Evolutionary conservation across 2,329 filamentous ascomycete genomes (phyloP), one percentile per base, ranked within the genome.

Genomic region (Xylariaceae sp.): DNA sequence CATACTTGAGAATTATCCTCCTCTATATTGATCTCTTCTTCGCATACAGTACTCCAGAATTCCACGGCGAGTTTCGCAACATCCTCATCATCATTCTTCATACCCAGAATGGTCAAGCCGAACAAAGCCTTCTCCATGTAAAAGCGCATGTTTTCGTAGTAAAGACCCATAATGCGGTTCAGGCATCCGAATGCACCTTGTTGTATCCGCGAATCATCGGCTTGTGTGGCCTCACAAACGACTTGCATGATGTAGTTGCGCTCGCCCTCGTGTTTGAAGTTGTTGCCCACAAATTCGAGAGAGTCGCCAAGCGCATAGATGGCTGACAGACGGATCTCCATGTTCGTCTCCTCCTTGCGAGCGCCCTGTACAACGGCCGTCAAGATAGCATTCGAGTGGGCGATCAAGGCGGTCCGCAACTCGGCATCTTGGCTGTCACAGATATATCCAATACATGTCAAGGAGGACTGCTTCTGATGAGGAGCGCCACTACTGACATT

Each of bases 201-300:
- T 77, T 98, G 93, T 75, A 99, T 96, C 72, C 92, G 87, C 57
- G 85, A 86, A 75, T 99, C 95, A 1, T 90, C 83, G 67, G 94
- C 92, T 79, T 99, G 95, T 53, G 95, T 99, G 68, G 95, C 95
- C 81, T 99, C 95, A 79, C 95, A 99, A 70, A 99, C 92, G 65
- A 99, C 95, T 81, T 99, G 95, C 95, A 99, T 99, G 73, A 99
- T 99, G 82, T 98, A 99, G 81, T 99, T 99, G 67, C 95, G 89
- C 83, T 99, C 95, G 70, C 94, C 95, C 78, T 99, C 95, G 71
- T 98, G 95, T 78, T 97, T 96, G 77, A 99, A 99, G 80, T 99
- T 99, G 78, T 92, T 96, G 65, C 92, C 87, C 56, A 99, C 94
- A 71, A 99, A 99, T 76, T 99, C 95, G 58, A 98, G 88, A 34